These are phyloP conservation scores for Hericium coralloides DNA, from an alignment of 768 basidiomycete species.

Conservation along the genomic window DNA sequence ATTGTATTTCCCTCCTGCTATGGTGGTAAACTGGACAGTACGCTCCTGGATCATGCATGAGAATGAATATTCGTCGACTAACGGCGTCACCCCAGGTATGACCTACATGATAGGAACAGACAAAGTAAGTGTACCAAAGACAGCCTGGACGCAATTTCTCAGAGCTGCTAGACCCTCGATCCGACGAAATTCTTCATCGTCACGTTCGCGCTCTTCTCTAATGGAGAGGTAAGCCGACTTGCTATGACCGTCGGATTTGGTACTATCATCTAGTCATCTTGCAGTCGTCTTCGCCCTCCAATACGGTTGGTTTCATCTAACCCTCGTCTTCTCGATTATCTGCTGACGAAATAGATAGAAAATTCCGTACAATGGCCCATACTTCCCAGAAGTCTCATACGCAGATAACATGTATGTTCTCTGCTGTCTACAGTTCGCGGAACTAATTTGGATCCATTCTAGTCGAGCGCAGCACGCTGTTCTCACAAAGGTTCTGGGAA, in stretches of 20 bases:
- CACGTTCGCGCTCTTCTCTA: slow-evolving; percentile 48
- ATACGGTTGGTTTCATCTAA: slow-evolving; percentile 26
- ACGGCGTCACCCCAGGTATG: slow-evolving; percentile 26
- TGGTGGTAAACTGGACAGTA: slow-evolving; percentile 43
- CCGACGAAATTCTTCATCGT: slow-evolving; percentile 45
- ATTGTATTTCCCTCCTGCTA: slow-evolving; percentile 52
- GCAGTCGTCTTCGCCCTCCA: slow-evolving; percentile 54
- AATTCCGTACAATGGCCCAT: slow-evolving; percentile 46
- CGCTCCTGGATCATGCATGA: slow-evolving; percentile 10
- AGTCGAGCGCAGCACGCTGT: slow-evolving; percentile 50
- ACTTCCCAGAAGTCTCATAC: slow-evolving; percentile 48
- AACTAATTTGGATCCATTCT: not conserved
- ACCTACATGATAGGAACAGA: slow-evolving; percentile 38
- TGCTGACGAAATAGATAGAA: slow-evolving; percentile 26
- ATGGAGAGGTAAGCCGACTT: slow-evolving; percentile 39
- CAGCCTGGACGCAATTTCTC: no score
- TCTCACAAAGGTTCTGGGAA: slow-evolving; percentile 35
- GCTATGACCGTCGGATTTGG: not conserved
- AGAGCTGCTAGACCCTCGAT: slow-evolving; percentile 33
- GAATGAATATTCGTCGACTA: no score
- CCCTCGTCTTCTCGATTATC: not conserved
- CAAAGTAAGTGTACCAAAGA: slow-evolving; percentile 27
- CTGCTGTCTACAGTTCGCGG: no score
- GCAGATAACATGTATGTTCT: slow-evolving; percentile 43
- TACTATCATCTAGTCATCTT: not conserved